phyloP scores from a whole-genome alignment of 306 rosid genomes.

The Dryas alaskensis region DNA sequence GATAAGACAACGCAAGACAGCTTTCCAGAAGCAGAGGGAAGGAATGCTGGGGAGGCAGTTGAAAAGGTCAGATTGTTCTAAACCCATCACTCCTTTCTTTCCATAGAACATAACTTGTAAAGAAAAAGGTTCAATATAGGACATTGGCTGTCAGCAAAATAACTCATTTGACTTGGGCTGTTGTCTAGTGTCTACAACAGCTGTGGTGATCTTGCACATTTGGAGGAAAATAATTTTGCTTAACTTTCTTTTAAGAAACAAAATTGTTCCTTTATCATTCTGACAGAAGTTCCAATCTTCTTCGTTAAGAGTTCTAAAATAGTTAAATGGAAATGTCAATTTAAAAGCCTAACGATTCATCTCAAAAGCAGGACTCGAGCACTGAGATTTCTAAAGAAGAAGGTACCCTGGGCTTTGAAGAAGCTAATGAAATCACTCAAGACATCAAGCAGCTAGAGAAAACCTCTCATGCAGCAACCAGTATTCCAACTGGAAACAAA shows the following conservation, averaged over 20 bases:
- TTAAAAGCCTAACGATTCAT: neutral
- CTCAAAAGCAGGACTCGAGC: constrained; percentile 27
- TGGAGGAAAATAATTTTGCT: neutral
- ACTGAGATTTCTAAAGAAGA: constrained; percentile 13
- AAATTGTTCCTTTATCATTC: neutral
- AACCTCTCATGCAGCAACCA: constrained; percentile 14
- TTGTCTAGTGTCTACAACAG: too few relatives aligned
- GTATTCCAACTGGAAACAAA: constrained; percentile 5
- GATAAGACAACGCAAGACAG: constrained; percentile 7
- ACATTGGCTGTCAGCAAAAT: too few relatives aligned
- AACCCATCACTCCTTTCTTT: neutral
- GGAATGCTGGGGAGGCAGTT: constrained; percentile 17
- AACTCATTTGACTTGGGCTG: too few relatives aligned
- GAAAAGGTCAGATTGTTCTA: constrained; percentile 23
- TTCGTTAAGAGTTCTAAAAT: neutral
- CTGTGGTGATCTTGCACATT: too few relatives aligned
- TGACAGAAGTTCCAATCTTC: neutral
- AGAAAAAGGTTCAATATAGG: too few relatives aligned
- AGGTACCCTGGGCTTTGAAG: neutral
- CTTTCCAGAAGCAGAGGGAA: constrained; percentile 10
- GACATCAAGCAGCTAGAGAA: constrained; percentile 18
- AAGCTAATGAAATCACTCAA: constrained; percentile 14
- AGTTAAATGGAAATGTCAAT: neutral
- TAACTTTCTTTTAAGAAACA: neutral
- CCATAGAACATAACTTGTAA: neutral